These are phyloP conservation scores for Hanseniaspora lachancei DNA, from an alignment of 805 yeast genomes.

Conservation along the genomic window DNA sequence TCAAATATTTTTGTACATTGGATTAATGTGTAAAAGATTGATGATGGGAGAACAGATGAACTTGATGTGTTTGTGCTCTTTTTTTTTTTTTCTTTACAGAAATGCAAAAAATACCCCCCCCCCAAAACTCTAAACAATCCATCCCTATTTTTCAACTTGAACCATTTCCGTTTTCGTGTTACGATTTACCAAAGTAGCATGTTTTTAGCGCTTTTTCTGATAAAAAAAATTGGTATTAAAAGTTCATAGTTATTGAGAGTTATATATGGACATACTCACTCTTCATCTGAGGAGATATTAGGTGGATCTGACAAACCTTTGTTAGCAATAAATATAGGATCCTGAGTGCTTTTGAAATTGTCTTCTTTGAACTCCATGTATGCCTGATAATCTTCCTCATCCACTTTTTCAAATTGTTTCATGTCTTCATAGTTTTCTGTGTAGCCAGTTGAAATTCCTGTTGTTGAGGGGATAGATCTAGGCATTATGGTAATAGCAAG, in stretches of 20 bases:
- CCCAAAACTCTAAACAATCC: no score
- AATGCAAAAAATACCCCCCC: no score
- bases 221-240: background rate
- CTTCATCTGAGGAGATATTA: conserved; percentile 7
- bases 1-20: no score
- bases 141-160: background rate
- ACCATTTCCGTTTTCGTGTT: background rate
- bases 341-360: background rate
- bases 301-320: conserved; percentile 3
- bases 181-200: background rate
- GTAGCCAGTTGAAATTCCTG: background rate
- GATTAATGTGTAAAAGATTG: no score
- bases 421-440: background rate
- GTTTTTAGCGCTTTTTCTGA: no score
- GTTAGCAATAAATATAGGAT: conserved; percentile 11
- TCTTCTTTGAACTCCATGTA: background rate
- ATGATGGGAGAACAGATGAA: no score
- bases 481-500: conserved; percentile 3
- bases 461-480: conserved; percentile 9
- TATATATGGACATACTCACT: background rate
- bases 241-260: background rate
- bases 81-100: background rate
- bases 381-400: background rate
- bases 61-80: no score
- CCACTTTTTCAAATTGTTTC: background rate